A percentile compares a stretch with the other conserved stretches of the same genome.
Conservation (phyloP, 352 stramenopile genomes). For the Globisporangium emineosum region DNA sequence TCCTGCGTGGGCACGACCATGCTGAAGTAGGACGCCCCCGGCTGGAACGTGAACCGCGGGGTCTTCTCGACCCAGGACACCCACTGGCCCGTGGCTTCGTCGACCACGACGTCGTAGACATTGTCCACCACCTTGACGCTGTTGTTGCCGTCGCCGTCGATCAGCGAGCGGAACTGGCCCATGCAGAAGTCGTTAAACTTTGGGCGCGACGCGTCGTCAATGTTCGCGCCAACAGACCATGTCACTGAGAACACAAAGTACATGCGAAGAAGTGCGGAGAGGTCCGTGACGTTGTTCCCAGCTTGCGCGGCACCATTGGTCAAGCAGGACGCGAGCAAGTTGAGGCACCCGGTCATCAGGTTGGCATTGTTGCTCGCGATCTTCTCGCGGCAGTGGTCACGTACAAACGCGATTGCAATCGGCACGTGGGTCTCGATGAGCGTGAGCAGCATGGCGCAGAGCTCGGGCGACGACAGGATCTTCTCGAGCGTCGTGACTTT, state of each 20-base stretch:
- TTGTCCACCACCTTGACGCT: constrained; percentile 46
- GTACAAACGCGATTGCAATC: constrained; percentile 81
- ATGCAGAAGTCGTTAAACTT: constrained; percentile 90
- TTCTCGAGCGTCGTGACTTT: constrained; percentile 68
- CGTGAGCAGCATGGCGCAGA: constrained; percentile 63
- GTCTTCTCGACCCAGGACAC: constrained; percentile 88
- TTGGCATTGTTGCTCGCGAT: constrained; percentile 87
- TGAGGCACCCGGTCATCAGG: constrained; percentile 86
- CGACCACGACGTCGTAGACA: constrained; percentile 84
- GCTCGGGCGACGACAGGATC: constrained; percentile 50
- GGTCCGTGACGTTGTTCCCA: constrained; percentile 43
- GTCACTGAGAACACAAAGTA: constrained; percentile 88
- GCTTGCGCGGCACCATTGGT: constrained; percentile 35
- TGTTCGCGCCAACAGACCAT: constrained; percentile 86
- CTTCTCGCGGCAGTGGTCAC: constrained; percentile 88
- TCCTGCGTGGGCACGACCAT: constrained; percentile 95
- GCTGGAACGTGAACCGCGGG: constrained; percentile 84
- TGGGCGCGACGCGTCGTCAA: constrained; percentile 72
- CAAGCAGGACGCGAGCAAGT: constrained; percentile 80
- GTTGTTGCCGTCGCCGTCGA: constrained; percentile 42
- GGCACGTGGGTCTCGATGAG: constrained; percentile 85
- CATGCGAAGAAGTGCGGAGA: constrained; percentile 67
- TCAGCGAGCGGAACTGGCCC: constrained; percentile 51
- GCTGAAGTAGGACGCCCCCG: constrained; percentile 89
- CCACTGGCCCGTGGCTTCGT: constrained; percentile 72